Conservation (phyloP, 192 early-diverging fungal genomes). For the Entomortierella beljakovae region DNA sequence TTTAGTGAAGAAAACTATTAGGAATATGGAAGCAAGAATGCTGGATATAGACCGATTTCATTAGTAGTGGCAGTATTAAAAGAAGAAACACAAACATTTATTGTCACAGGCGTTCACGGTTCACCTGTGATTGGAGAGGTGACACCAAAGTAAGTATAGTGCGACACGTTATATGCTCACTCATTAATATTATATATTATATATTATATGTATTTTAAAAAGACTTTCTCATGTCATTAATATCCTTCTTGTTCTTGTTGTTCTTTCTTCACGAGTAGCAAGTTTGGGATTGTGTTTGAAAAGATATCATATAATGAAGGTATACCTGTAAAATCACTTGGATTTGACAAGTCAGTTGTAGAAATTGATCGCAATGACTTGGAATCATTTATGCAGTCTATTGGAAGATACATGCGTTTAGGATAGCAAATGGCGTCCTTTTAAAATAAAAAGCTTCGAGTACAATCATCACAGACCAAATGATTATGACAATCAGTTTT, state of each 20-base stretch:
- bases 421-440: too few species aligned
- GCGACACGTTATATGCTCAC: not conserved
- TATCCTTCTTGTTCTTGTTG: not conserved
- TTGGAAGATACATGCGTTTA: conserved; percentile 57
- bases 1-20: too few species aligned
- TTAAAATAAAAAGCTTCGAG: too few species aligned
- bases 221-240: too few species aligned
- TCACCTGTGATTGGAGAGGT: conserved; percentile 61
- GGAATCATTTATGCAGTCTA: conserved; percentile 69
- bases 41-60: conserved; percentile 61
- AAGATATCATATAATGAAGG: conserved; percentile 74
- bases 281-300: conserved; percentile 87
- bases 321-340: conserved; percentile 74
- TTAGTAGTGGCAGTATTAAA: conserved; percentile 84
- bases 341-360: conserved; percentile 86
- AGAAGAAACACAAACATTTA: conserved; percentile 65
- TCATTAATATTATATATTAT: not conserved
- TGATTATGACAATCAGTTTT: too few species aligned
- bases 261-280: conserved; percentile 55
- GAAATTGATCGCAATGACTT: conserved; percentile 83
- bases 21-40: conserved; percentile 75
- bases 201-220: conserved; percentile 5
- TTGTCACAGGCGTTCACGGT: conserved; percentile 78
- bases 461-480: too few species aligned
- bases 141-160: conserved; percentile 58